Base-by-base conservation (phyloP, 768 basidiomycete genomes). In the Leccinum barrowsii region DNA sequence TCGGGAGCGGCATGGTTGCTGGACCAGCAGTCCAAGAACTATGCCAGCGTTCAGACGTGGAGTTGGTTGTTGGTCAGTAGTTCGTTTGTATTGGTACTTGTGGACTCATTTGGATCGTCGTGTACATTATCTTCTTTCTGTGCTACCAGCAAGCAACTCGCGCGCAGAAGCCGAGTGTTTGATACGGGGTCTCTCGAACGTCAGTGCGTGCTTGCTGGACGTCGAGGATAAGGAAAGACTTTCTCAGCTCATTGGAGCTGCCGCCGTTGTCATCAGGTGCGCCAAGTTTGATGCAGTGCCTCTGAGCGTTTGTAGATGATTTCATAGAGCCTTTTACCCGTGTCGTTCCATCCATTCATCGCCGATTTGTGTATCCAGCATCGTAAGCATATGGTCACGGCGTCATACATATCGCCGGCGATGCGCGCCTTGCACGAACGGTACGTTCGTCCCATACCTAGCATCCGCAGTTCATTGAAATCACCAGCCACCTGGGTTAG, bases 1-100 rank as follows among this genome's bases (percentile, higher is more conserved):
- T 98, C 2, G 95, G 95, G 7, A 93, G 90, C 55, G 95, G 95
- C n/a, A 93, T 97, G 86, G 95, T 98, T 19, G 92, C 94, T 5
- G 89, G 87, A 2, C 95, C 95, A 15, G 90, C 91, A 0, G 86
- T 93, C 3, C 83, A 89, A 53, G 82, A 89, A 66, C 79, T 97
- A 51, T 82, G 83, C 46, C 77, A 78, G 61, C 75, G 85, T 56
- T 63, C 67, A 0, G 88, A 92, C 62, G 74, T 94, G 0, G 79
- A 86, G 55, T 72, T 97, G 28, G 71, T 90, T 5, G 84, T 97
- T 59, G 94, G 94, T 94, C 60, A 67, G 87, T 80, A 46, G 22
- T 34, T 26, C 19, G 46, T 52, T 52, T 55, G 58, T 53, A 59
- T 58, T 2, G 26, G 52, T 63, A 54, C 61, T 46, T 59, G 32